A percentile compares a stretch with the other conserved stretches of the same genome.
Conservation (phyloP, 441 rosid genomes). For the Pelargonium fulgidum region DNA sequence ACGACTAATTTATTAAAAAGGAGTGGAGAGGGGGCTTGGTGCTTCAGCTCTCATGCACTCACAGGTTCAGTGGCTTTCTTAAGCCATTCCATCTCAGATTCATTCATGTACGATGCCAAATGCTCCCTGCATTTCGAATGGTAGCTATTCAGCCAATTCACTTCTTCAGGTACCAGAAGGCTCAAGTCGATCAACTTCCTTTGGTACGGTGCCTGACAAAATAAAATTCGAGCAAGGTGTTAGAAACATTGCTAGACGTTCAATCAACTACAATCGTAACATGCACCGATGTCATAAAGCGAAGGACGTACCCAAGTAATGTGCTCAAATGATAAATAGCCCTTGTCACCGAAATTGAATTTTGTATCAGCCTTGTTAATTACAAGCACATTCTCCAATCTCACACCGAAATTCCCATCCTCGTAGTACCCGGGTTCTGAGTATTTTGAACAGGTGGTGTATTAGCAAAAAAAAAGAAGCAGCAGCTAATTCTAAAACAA, state of each 20-base stretch:
- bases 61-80: constrained; percentile 77
- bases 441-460: neutral
- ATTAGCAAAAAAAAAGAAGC: constrained; percentile 8
- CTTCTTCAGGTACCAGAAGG: constrained; percentile 53
- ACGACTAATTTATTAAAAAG: neutral
- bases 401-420: constrained; percentile 85
- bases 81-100: constrained; percentile 72
- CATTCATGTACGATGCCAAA: constrained; percentile 56
- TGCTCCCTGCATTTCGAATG: constrained; percentile 65
- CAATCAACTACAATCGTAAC: too few species aligned
- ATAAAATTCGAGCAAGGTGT: neutral
- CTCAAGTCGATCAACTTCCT: constrained; percentile 61
- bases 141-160: constrained; percentile 69
- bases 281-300: too few species aligned
- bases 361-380: constrained; percentile 59
- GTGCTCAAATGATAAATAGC: constrained; percentile 82
- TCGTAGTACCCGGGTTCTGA: constrained; percentile 98
- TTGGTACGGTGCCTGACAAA: constrained; percentile 80
- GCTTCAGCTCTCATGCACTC: constrained; percentile 24
- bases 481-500: neutral
- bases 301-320: constrained; percentile 97
- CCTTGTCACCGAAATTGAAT: constrained; percentile 86
- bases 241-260: neutral
- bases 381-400: constrained; percentile 90
- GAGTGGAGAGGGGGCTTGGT: neutral